Evolutionary conservation across 345 rosid genomes (phyloP).

Genomic region (Eutrema heterophyllum): DNA sequence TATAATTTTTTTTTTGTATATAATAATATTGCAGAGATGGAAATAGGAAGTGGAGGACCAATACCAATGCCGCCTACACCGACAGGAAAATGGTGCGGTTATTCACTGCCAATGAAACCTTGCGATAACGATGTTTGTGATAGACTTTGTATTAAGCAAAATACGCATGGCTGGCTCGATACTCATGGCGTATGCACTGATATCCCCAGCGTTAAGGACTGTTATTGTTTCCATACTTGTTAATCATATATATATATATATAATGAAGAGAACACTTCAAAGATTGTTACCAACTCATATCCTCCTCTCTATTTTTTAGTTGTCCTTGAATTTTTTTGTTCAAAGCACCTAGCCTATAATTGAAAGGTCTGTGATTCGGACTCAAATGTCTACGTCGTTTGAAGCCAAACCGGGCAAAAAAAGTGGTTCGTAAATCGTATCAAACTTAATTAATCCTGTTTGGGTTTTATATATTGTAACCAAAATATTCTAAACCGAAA

Average conservation of each 20-base stretch:
- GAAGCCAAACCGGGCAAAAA: too few species aligned
- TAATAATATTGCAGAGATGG: not conserved
- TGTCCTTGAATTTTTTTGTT: not conserved
- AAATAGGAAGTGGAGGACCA: not conserved
- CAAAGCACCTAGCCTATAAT: not conserved
- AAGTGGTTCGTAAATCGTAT: too few species aligned
- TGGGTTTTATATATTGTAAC: too few species aligned
- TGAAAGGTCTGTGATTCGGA: not conserved
- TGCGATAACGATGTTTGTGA: not conserved
- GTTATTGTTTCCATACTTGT: constrained; percentile 20
- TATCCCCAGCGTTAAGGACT: not conserved
- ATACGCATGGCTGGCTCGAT: not conserved
- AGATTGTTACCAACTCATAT: not conserved
- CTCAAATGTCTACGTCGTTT: not conserved
- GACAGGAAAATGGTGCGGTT: constrained; percentile 3
- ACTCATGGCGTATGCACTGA: not conserved
- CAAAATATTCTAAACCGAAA: too few species aligned
- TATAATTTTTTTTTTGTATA: too few species aligned
- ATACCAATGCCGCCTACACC: not conserved
- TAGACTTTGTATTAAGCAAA: not conserved
- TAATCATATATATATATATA: not conserved
- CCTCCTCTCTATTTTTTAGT: not conserved
- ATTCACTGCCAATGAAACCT: not conserved
- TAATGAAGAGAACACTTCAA: not conserved
- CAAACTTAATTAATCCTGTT: too few species aligned